Evolutionary conservation across 2,329 filamentous ascomycete genomes (phyloP), one percentile per base, ranked within the genome.

Genomic region (Colletotrichum sp.): DNA sequence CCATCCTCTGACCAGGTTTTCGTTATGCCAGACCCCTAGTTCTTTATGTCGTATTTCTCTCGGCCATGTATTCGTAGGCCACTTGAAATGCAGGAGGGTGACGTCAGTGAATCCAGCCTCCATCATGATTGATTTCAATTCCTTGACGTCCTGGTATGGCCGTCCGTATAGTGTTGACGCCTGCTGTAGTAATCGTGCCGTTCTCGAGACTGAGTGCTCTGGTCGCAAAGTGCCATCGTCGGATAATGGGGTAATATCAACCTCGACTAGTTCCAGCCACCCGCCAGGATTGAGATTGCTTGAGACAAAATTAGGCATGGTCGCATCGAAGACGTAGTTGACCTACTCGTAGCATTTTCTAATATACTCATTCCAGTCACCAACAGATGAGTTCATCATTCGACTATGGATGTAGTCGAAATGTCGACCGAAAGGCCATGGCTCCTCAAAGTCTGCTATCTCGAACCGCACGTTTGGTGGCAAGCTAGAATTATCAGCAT

Each of bases 331-430:
- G 12, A 63, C n/a, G 6, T 16, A 15, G 15, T 60, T n/a, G 79
- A 18, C 66, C 21, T 80, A 79, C 70, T 85, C 80, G 63, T 82
- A 89, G 7, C 88, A 81, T 72, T 88, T 88, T 55, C 83, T 82
- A 72, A 92, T 84, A 16, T 92, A 81, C 48, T 87, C 85, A 48
- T 87, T 86, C 81, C 90, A 92, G 77, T 91, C 90, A 6, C 84
- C 82, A 76, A 92, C 87, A 67, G 87, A 86, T 65, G 91, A 90
- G 4, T 87, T 84, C 78, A 93, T 84, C 78, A 90, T 85, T 63
- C 89, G 87, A 6, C 88, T 88, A 79, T 92, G 91, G 78, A 93
- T 90, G 79, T 89, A 90, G 82, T 93, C 91, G 80, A 91, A 91
- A 2, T 87, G 85, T 30, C 80, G 77, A 3, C 77, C 74, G 75